Base-by-base conservation (phyloP, 148 eudicot species). In the Silene uniflora region DNA sequence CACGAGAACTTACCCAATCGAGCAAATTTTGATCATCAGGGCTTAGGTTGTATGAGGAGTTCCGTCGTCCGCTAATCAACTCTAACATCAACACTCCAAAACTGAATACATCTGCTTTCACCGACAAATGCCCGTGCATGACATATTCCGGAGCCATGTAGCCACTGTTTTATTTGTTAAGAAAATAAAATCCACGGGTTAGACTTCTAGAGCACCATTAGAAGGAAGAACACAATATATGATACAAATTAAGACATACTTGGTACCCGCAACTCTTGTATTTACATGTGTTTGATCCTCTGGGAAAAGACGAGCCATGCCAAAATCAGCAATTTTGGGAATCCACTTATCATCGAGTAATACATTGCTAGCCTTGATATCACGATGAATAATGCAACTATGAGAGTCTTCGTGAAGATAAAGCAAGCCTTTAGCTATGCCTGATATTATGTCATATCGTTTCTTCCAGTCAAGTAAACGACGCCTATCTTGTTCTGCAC, bases 71-170 rank as follows among this genome's bases (percentile, higher is more conserved):
- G 69, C 91, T 89, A 69, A 90, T 83, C 73, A 93, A 82, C 89
- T 93, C 98, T 75, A 93, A 72, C 83, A 89, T 77, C 79, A 93
- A 80, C 22, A 93, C 98, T n/a, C 98, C 98, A 35, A 86, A 93
- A 78, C 98, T 90, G 80, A 84, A 93, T 21, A 93, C 98, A 77
- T 93, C 98, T 17, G 91, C 93, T 82, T 90, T 93, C 10, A 82
- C 85, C 6, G 98, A 87, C 64, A 93, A 82, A 46, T 76, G 79
- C n/a, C 96, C 98, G 62, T 86, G 87, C 96, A 90, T 79, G 70
- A 90, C 81, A 32, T 92, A 92, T 81, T 90, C 97, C 6, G 97
- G 97, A 29, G 97, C 96, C 98, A 93, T 93, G 74, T 93, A 93
- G 52, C 98, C 98, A 84, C 98, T 93, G 86, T 83, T 76, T 67